Percentiles rank a stretch among this genome's conserved stretches.
Conservation (phyloP, 768 basidiomycete genomes). For the Auriculariales sp. region DNA sequence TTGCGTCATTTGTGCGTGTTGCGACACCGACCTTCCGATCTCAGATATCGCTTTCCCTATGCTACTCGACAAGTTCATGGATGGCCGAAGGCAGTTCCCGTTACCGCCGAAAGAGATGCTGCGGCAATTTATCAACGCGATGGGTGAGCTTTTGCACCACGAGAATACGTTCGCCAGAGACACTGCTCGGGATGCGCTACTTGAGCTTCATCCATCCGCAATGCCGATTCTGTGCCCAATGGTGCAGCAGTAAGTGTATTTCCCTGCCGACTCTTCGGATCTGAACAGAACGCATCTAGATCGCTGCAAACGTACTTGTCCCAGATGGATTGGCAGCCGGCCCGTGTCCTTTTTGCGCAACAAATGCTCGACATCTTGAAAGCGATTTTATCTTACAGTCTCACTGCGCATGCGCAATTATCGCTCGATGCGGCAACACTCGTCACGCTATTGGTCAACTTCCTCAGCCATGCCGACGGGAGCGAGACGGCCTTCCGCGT, state of each 20-base stretch:
- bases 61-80: not conserved
- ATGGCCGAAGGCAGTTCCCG: not conserved
- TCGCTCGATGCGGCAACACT: slow-evolving; percentile 15
- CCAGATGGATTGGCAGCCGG: slow-evolving; percentile 2
- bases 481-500: slow-evolving; percentile 38
- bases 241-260: no score
- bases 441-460: slow-evolving; percentile 35
- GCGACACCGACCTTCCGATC: not conserved
- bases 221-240: no score
- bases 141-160: slow-evolving; percentile 52
- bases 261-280: no score
- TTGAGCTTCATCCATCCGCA: slow-evolving; percentile 71
- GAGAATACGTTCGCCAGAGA: slow-evolving; percentile 56
- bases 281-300: no score
- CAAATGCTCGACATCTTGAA: slow-evolving; percentile 67
- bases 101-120: slow-evolving; percentile 31
- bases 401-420: no score
- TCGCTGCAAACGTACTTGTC: no score
- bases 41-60: not conserved
- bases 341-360: slow-evolving; percentile 35
- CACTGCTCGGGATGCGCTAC: slow-evolving; percentile 60
- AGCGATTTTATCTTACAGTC: no score
- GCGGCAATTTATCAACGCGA: slow-evolving; percentile 46
- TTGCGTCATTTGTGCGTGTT: not conserved
- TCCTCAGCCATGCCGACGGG: slow-evolving; percentile 48